Base-by-base conservation (phyloP, 208 protist species). In the Leishmania amazonensis region DNA sequence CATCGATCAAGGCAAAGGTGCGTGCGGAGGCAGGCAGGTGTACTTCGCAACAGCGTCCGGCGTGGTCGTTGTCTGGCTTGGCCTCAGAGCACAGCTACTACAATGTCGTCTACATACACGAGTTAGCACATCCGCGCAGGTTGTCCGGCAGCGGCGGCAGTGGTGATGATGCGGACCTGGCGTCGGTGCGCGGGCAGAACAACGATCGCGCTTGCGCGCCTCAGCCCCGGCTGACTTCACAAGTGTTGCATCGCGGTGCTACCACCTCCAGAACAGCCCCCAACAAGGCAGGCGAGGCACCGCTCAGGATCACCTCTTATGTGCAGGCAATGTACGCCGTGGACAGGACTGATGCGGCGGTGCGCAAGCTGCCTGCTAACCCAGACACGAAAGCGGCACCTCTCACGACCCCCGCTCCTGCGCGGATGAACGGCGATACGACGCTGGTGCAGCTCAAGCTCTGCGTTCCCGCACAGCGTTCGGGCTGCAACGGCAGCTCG, bases 311-410 rank as follows among this genome's bases (percentile, higher is more conserved):
- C 13, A 74, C 75, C 64, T 81, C 82, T 21, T 79, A 80, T 47
- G 82, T 85, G 54, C 53, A 75, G 19, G 78, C 82, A 11, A 62
- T 85, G 60, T 85, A 82, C 82, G 77, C 70, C 7, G 77, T 79
- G 11, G 77, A 57, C 28, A 42, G 54, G 11, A 35, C 3, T 2
- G 54, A 76, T 31, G 28, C 21, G 3, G 47, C 42, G 28, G n/a
- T 13, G 38, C 8, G 65, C 38, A n/a, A 47, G 65, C 19, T 38
- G 65, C 65, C 19, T 42, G 6, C 65, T 47, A 38, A 24, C 19
- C 65, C 21, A 24, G 65, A n/a, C 15, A 1, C 21, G 3, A 0
- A 53, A 0, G 71, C 47, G 4, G 47, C 47, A 42, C n/a, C 71
- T 57, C 13, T 54, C n/a, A 47, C 54, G 54, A 35, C 67, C 6